Percentiles rank a stretch among this genome's conserved stretches.
phyloP scores from a whole-genome alignment of 768 basidiomycete genomes.

The Zangia roseola region DNA sequence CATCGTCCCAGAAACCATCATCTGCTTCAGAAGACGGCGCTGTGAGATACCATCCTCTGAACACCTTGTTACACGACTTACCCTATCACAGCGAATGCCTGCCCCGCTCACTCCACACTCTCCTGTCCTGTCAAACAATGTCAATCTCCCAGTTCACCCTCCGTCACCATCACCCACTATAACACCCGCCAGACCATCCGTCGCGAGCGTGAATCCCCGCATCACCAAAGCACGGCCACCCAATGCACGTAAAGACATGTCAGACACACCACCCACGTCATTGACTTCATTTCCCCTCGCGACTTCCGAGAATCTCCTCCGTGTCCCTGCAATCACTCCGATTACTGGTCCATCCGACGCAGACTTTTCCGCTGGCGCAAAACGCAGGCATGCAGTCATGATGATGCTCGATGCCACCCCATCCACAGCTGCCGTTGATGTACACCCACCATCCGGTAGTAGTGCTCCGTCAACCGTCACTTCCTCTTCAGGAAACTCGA shows the following conservation, averaged over 20 bases:
- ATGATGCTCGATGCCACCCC: conserved; percentile 65
- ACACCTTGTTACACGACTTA: conserved; percentile 6
- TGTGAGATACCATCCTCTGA: conserved; percentile 30
- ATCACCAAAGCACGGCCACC: conserved; percentile 29
- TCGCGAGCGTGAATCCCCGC: conserved; percentile 18
- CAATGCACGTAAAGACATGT: conserved; percentile 28
- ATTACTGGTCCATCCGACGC: conserved; percentile 33
- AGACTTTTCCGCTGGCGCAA: conserved; percentile 53
- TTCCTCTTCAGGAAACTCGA: conserved; percentile 32
- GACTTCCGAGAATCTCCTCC: conserved; percentile 31
- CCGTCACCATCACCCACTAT: conserved; percentile 31
- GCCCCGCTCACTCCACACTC: conserved; percentile 35
- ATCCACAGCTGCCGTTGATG: conserved; percentile 36
- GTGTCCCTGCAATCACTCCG: conserved; percentile 22
- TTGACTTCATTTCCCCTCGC: conserved; percentile 21
- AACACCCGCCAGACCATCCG: conserved; percentile 15
- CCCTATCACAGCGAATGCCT: conserved; percentile 9
- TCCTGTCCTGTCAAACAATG: conserved; percentile 20
- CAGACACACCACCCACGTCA: conserved; percentile 17
- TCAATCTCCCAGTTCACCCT: conserved; percentile 17
- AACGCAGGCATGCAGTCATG: conserved; percentile 78
- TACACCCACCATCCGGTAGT: conserved; percentile 38
- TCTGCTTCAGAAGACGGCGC: conserved; percentile 16
- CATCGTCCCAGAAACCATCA: conserved; percentile 17
- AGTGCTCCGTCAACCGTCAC: conserved; percentile 20